Evolutionary conservation across 2,329 filamentous ascomycete genomes (phyloP).

Genomic region (Coniochaeta prunicola): DNA sequence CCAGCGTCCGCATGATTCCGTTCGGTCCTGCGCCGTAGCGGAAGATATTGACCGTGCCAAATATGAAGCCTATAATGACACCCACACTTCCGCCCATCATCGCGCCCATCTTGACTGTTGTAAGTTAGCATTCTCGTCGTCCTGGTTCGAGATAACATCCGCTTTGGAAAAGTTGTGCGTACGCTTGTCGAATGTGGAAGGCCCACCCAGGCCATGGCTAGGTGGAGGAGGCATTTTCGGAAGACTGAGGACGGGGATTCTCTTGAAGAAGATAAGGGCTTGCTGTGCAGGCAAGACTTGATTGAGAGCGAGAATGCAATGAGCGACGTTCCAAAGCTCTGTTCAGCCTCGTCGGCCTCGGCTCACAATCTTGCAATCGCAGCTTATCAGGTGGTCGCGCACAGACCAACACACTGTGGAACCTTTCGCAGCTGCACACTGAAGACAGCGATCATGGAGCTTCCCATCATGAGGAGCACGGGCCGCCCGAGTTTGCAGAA

Average conservation of each 20-base stretch:
- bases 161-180: conserved; percentile 13
- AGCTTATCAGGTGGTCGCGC: background rate
- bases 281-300: background rate
- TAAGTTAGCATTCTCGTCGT: conserved; percentile 14
- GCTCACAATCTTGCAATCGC: background rate
- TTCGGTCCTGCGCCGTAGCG: conserved; percentile 89
- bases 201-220: conserved; percentile 26
- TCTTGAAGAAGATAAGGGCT: background rate
- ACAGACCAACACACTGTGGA: background rate
- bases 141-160: background rate
- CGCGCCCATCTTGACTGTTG: conserved; percentile 88
- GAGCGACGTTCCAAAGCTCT: background rate
- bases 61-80: conserved; percentile 95
- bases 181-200: conserved; percentile 50
- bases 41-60: conserved; percentile 94
- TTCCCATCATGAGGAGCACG: background rate
- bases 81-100: conserved; percentile 99
- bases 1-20: conserved; percentile 86
- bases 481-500: background rate
- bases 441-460: background rate
- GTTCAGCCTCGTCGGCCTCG: background rate
- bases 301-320: background rate
- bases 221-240: conserved; percentile 25
- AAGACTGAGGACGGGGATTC: background rate
- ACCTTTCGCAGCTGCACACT: too few relatives aligned